Evolutionary conservation across 306 rosid species (phyloP).

Genomic region (Delonix regia): DNA sequence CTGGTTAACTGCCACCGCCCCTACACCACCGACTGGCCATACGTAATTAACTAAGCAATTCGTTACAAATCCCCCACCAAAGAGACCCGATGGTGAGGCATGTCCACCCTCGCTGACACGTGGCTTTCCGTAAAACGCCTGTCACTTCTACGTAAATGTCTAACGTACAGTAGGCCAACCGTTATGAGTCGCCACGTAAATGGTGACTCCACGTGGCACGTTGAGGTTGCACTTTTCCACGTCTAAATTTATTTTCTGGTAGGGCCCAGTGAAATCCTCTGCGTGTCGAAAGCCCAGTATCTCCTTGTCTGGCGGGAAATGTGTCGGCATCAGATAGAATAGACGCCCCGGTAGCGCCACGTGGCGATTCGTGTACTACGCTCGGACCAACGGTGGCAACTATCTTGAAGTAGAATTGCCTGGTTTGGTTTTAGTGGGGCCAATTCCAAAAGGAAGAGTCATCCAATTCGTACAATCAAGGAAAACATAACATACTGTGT

Average conservation of each 20-base stretch:
- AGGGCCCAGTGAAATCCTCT: slow-evolving; percentile 25
- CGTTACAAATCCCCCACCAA: background rate
- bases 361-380: slow-evolving; percentile 5
- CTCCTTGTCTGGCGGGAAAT: background rate
- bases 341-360: background rate
- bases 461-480: background rate
- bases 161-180: slow-evolving; percentile 1
- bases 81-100: slow-evolving; percentile 27
- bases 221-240: background rate
- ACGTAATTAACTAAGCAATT: slow-evolving; percentile 1
- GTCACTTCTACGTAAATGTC: background rate
- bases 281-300: slow-evolving; percentile 26
- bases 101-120: slow-evolving; percentile 29
- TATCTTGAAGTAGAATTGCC: background rate
- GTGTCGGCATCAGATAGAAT: background rate
- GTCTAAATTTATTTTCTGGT: background rate
- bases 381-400: background rate
- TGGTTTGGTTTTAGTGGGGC: slow-evolving; percentile 38
- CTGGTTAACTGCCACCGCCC: slow-evolving; percentile 53
- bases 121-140: slow-evolving; percentile 35
- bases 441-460: slow-evolving; percentile 4
- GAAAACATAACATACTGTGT: background rate
- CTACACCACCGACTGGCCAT: slow-evolving; percentile 39
- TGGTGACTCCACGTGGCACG: slow-evolving; percentile 28
- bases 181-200: background rate